Conservation (phyloP, 345 rosid genomes). For the Eutrema japonicum region DNA sequence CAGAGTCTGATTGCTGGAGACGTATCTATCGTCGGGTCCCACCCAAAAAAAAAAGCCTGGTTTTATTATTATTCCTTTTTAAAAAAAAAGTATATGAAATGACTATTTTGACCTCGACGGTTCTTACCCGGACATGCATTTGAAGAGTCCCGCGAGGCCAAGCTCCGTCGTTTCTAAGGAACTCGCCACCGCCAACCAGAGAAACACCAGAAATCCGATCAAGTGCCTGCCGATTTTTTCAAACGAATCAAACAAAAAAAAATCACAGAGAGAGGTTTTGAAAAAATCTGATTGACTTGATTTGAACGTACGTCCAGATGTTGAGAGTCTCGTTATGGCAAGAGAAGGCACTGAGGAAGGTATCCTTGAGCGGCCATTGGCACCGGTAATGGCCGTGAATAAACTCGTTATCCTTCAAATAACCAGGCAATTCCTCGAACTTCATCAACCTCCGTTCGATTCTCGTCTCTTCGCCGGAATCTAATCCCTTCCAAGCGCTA, state of each 20-base stretch:
- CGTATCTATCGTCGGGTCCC: conserved; percentile 43
- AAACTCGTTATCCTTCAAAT: conserved; percentile 82
- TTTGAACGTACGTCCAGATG: conserved; percentile 76
- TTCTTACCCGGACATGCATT: conserved; percentile 57
- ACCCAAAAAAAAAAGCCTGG: conserved; percentile 19
- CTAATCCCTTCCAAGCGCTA: background rate
- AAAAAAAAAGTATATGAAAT: background rate
- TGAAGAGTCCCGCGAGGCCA: conserved; percentile 47
- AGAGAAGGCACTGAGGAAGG: conserved; percentile 68
- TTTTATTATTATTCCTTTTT: background rate
- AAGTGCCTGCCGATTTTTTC: conserved; percentile 58
- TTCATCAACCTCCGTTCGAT: conserved; percentile 56
- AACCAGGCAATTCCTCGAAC: conserved; percentile 76
- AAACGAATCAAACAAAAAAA: background rate
- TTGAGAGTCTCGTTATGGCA: conserved; percentile 96
- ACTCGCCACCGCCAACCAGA: conserved; percentile 62
- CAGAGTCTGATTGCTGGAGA: conserved; percentile 41
- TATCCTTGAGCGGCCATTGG: conserved; percentile 84
- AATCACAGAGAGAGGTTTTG: background rate
- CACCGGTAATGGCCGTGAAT: conserved; percentile 83
- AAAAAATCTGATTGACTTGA: conserved; percentile 7
- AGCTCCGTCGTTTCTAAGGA: conserved; percentile 60
- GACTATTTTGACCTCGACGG: conserved; percentile 25
- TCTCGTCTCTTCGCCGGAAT: conserved; percentile 27
- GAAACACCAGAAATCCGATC: conserved; percentile 69